Evolutionary conservation across 805 yeast species (phyloP).

Genomic region (Scheffersomyces stipitis): DNA sequence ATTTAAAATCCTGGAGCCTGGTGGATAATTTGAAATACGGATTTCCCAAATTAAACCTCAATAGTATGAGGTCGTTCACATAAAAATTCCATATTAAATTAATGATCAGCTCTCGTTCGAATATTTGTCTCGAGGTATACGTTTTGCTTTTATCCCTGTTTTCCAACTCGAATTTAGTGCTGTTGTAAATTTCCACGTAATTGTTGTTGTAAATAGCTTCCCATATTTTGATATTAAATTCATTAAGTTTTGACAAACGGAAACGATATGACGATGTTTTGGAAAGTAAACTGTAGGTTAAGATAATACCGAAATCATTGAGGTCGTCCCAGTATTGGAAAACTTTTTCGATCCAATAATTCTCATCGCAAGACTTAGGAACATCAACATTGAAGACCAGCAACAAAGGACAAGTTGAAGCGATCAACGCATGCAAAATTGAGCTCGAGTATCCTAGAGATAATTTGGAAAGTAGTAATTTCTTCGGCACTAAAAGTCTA

Average conservation of each 20-base stretch:
- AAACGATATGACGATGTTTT: conserved; percentile 11
- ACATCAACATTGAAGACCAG: conserved; percentile 3
- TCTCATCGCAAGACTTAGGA: conserved; percentile 10
- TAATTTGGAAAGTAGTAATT: conserved; percentile 16
- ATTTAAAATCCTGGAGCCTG: conserved; percentile 5
- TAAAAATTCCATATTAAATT: conserved; percentile 26
- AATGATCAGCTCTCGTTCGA: conserved; percentile 20
- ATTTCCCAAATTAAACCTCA: conserved; percentile 17
- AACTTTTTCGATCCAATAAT: conserved; percentile 20
- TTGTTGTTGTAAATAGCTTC: conserved; percentile 17
- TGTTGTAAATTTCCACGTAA: conserved; percentile 14
- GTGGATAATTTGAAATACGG: conserved; percentile 16
- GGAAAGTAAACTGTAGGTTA: conserved; percentile 18
- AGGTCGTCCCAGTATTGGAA: conserved; percentile 24
- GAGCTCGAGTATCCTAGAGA: conserved; percentile 22
- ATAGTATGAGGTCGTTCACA: conserved; percentile 11
- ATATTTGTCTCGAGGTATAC: conserved; percentile 17
- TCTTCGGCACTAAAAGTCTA: conserved; percentile 20
- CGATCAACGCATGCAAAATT: conserved; percentile 24
- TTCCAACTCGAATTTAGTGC: conserved; percentile 1
- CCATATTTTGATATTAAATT: conserved; percentile 17
- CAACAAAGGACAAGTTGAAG: conserved; percentile 16
- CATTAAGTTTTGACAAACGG: conserved; percentile 10
- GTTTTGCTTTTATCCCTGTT: background rate
- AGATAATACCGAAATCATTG: conserved; percentile 25